Base-by-base conservation (phyloP, 192 early-diverging fungal genomes). In the Coemansia sp. region DNA sequence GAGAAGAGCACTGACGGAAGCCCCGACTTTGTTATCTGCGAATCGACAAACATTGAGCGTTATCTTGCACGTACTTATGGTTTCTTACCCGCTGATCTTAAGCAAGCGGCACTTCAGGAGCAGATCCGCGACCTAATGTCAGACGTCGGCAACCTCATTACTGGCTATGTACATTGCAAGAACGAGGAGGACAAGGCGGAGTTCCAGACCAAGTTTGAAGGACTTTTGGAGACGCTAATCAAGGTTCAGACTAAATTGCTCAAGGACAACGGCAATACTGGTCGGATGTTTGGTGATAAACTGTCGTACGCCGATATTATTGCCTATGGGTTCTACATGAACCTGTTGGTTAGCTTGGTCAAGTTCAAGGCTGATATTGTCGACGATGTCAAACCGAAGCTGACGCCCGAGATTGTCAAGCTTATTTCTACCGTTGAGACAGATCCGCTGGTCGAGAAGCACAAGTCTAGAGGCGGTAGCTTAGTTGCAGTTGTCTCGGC, bases 241-340 rank as follows among this genome's bases (percentile, higher is more conserved):
- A 19, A 49, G 3, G 66, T 75, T 2, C 81, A 82, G 45, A 72
- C 72, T 15, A 50, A 62, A 32, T 43, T 76, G 4, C 59, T 86
- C 55, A 56, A 55, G 25, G 62, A 80, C 41, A 86, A 87, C 57
- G 84, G 85, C 43, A 50, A 54, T 55, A 86, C 78, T 19, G 85
- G 85, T 1, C 77, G 81, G 58, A 78, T 70, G 14, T 58, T 84
- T 49, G 85, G 85, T 19, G 54, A 83, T 58, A 71, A 72, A 48
- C 49, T 78, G 5, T 79, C 82, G 4, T 67, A 79, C 7, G 60
- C 72, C 1, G 85, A 87, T 57, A 60, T 83, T 15, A 58, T 65
- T 5, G 14, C 54, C 3, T 79, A 73, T 25, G 54, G 25, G 12
- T 66, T 74, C 35, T 56, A 69, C 64, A 66, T 56, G 52, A 35